phyloP scores from a whole-genome alignment of 2,329 filamentous ascomycete genomes.

The Cladosporium velox region DNA sequence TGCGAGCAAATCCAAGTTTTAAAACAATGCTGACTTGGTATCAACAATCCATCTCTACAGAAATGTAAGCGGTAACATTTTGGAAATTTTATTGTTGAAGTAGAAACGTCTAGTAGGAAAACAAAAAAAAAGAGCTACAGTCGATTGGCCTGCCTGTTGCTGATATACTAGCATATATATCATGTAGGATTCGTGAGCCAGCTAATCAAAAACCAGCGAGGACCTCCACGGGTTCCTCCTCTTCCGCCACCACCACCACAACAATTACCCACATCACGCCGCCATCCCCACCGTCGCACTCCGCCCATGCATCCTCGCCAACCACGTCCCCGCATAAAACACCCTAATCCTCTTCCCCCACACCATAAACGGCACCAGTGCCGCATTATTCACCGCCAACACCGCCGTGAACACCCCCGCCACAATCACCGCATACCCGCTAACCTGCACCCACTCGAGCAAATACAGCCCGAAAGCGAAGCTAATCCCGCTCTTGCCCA shows the following conservation, averaged over 20 bases:
- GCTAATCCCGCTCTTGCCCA: constrained; percentile 41
- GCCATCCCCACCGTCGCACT: constrained; percentile 27
- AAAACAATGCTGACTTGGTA: too few relatives aligned
- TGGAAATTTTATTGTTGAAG: too few relatives aligned
- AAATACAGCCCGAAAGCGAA: constrained; percentile 40
- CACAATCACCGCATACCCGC: constrained; percentile 40
- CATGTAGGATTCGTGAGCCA: too few relatives aligned
- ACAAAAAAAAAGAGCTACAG: too few relatives aligned
- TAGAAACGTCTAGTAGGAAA: too few relatives aligned
- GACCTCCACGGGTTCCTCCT: too few relatives aligned
- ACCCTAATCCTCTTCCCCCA: constrained; percentile 39
- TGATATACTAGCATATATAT: too few relatives aligned
- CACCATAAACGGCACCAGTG: constrained; percentile 39
- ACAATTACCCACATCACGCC: constrained; percentile 17
- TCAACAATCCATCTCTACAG: too few relatives aligned
- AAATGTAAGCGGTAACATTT: too few relatives aligned
- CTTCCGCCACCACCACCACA: not conserved
- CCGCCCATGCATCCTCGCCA: constrained; percentile 37
- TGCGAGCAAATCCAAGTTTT: too few relatives aligned
- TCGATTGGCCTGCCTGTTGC: too few relatives aligned
- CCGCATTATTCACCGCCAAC: constrained; percentile 39
- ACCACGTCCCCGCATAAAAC: constrained; percentile 36
- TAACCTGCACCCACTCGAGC: constrained; percentile 39
- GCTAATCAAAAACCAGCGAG: too few relatives aligned
- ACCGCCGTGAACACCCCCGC: constrained; percentile 40